Evolutionary conservation across 768 basidiomycete genomes (phyloP).

Genomic region (Rhodotorula graminis): DNA sequence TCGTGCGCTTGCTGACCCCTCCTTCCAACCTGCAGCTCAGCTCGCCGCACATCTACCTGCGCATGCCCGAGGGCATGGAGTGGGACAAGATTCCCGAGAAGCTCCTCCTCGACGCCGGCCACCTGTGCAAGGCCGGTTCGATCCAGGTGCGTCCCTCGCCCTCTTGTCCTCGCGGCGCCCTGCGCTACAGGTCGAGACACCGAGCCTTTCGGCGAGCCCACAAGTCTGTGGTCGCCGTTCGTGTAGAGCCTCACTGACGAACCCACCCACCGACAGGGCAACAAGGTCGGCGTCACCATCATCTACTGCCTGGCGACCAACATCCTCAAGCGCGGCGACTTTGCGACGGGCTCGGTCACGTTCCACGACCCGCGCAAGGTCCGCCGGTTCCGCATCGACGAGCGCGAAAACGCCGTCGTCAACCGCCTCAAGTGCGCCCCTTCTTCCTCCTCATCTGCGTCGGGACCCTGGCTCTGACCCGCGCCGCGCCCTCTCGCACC

Average conservation of each 20-base stretch:
- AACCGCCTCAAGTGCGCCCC: slow-evolving; percentile 66
- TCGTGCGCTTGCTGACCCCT: background rate
- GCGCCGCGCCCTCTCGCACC: no score
- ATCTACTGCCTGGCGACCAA: slow-evolving; percentile 93
- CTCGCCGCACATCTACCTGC: slow-evolving; percentile 94
- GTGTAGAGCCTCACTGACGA: no score
- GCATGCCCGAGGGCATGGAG: slow-evolving; percentile 68
- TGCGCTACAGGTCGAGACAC: no score
- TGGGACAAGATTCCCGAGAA: slow-evolving; percentile 84
- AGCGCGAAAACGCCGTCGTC: slow-evolving; percentile 80
- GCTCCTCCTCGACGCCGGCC: slow-evolving; percentile 77
- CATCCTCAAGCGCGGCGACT: slow-evolving; percentile 96
- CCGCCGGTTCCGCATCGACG: slow-evolving; percentile 70
- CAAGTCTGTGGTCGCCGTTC: no score
- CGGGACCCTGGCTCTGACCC: background rate
- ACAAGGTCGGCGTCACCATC: slow-evolving; percentile 85
- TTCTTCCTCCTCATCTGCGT: no score
- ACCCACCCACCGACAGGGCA: slow-evolving; percentile 55
- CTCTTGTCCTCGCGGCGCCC: no score
- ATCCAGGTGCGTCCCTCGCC: slow-evolving; percentile 75
- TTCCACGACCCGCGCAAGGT: slow-evolving; percentile 87
- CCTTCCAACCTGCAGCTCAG: slow-evolving; percentile 56
- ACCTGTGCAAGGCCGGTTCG: slow-evolving; percentile 94
- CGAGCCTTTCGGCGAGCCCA: no score
- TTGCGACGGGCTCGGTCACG: slow-evolving; percentile 93